These are phyloP conservation scores for Russula virescens DNA, from an alignment of 768 basidiomycete genomes.

Conservation along the genomic window DNA sequence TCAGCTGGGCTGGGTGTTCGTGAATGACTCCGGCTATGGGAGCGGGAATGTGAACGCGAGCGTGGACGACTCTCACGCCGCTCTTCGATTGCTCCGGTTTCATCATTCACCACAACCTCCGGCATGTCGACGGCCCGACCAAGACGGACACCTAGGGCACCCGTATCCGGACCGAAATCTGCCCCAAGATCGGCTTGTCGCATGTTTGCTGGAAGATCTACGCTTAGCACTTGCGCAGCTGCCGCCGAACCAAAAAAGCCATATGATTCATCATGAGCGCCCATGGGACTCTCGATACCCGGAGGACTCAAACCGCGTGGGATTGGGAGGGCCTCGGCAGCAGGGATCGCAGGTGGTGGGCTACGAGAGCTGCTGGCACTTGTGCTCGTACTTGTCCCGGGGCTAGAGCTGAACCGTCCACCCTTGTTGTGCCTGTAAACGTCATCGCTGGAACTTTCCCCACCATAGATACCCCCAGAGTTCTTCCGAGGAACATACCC, in stretches of 20 bases:
- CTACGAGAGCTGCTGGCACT: slow-evolving; percentile 19
- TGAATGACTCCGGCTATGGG: slow-evolving; percentile 21
- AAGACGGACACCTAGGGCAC: slow-evolving; percentile 16
- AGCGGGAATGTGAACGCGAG: slow-evolving; percentile 19
- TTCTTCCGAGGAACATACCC: slow-evolving; percentile 28
- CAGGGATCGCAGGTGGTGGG: slow-evolving; percentile 18
- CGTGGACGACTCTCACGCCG: slow-evolving; percentile 13
- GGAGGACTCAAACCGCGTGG: slow-evolving; percentile 15
- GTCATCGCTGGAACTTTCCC: slow-evolving; percentile 28
- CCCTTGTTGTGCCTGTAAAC: slow-evolving; percentile 34
- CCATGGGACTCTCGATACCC: slow-evolving; percentile 6
- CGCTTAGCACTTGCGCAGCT: slow-evolving; percentile 8
- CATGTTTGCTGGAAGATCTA: background rate
- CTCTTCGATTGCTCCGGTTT: slow-evolving; percentile 19
- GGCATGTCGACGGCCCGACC: slow-evolving; percentile 21
- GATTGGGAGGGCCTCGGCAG: slow-evolving; percentile 15
- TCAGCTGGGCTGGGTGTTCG: slow-evolving; percentile 25
- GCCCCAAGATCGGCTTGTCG: slow-evolving; percentile 13
- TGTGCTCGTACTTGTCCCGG: slow-evolving; percentile 26
- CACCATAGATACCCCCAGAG: slow-evolving; percentile 25
- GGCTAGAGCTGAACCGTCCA: slow-evolving; percentile 34
- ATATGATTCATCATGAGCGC: slow-evolving; percentile 15
- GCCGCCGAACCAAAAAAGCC: slow-evolving; percentile 12
- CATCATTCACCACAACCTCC: slow-evolving; percentile 24
- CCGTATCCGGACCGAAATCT: slow-evolving; percentile 15